Evolutionary conservation across 305 asterid species (phyloP).

Genomic region (Rubia peregrina): DNA sequence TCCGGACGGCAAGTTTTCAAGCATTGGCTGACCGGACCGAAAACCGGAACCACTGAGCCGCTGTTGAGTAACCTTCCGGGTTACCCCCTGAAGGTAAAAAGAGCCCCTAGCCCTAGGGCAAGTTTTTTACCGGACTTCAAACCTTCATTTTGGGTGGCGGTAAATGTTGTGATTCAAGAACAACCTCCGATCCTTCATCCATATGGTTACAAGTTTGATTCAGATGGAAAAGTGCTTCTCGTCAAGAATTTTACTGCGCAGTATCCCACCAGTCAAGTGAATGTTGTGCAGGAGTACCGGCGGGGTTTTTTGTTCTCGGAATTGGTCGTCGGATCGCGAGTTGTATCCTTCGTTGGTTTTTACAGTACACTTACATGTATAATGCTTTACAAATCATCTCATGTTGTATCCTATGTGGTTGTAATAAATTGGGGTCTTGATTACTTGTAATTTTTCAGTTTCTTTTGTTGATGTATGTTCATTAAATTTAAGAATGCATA

Average conservation of each 20-base stretch:
- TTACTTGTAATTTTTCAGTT: too few species aligned
- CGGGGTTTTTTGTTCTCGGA: too few species aligned
- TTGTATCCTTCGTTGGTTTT: neutral
- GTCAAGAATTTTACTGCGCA: neutral
- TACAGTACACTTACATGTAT: too few species aligned
- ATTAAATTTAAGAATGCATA: too few species aligned
- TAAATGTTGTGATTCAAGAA: neutral
- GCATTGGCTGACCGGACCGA: too few species aligned
- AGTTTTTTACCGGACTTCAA: neutral
- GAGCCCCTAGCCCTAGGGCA: neutral
- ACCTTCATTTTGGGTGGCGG: slow-evolving; percentile 9
- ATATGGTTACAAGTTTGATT: neutral
- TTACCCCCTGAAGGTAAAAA: neutral
- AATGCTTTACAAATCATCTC: too few species aligned
- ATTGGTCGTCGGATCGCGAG: neutral
- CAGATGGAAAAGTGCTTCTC: neutral
- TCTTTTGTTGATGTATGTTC: too few species aligned
- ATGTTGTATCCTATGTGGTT: too few species aligned
- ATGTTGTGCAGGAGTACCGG: neutral
- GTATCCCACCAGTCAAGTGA: neutral
- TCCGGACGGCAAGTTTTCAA: too few species aligned
- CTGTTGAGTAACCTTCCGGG: neutral
- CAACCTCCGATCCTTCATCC: neutral
- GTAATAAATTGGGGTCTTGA: too few species aligned
- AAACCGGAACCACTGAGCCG: neutral